phyloP scores from a whole-genome alignment of 495 filamentous ascomycete species.

The Evernia prunastri region DNA sequence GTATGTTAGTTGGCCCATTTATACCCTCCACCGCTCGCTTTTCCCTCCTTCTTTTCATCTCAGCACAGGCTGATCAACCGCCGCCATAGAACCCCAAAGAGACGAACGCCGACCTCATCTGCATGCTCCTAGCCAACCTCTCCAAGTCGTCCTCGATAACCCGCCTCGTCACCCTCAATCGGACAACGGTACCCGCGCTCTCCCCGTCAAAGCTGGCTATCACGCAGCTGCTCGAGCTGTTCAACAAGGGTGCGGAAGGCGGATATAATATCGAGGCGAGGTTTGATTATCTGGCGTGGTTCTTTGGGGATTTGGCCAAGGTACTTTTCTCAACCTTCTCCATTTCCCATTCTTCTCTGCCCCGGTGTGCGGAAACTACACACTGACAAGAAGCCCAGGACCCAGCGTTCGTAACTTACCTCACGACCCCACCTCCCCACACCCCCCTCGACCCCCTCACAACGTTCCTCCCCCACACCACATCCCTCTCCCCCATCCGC shows the following conservation, averaged over 20 bases:
- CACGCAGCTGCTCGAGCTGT: conserved; percentile 89
- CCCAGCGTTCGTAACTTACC: conserved; percentile 85
- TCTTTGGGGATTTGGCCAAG: conserved; percentile 90
- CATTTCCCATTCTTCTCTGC: background rate
- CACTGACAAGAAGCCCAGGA: conserved; percentile 68
- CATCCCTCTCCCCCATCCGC: conserved; percentile 66
- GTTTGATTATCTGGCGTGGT: conserved; percentile 86
- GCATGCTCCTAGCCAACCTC: conserved; percentile 91
- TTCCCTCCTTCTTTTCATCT: background rate
- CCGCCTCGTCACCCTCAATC: conserved; percentile 57
- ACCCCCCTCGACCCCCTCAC: conserved; percentile 63
- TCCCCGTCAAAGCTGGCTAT: conserved; percentile 65
- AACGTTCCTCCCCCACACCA: conserved; percentile 25
- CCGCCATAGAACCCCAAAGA: conserved; percentile 49
- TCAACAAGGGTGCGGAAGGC: conserved; percentile 81
- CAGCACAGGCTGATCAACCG: background rate
- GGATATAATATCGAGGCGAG: conserved; percentile 77
- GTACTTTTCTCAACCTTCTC: conserved; percentile 20
- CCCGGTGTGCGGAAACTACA: no score
- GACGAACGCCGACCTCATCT: conserved; percentile 72
- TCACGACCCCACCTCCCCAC: conserved; percentile 78
- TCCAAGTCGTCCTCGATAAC: conserved; percentile 69
- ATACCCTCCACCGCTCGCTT: background rate
- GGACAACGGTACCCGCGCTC: conserved; percentile 48
- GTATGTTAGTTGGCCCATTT: conserved; percentile 49